Percentiles rank a stretch among this genome's conserved stretches.
Conservation (phyloP, 805 yeast species). For the Kodamaea kakaduensis region DNA sequence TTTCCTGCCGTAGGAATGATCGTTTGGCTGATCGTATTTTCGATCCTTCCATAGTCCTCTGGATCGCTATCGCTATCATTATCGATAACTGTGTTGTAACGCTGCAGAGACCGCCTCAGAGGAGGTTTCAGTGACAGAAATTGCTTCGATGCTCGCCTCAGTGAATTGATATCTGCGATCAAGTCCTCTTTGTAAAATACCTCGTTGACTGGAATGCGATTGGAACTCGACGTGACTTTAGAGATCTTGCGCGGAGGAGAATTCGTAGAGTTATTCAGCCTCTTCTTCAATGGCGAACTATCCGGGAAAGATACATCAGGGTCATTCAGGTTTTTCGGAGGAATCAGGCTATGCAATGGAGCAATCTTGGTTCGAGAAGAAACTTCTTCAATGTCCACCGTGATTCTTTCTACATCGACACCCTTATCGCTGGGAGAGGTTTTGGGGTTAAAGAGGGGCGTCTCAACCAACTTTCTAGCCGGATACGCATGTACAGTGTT, state of each 20-base stretch:
- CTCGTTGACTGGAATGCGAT: constrained; percentile 17
- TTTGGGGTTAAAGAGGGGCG: constrained; percentile 13
- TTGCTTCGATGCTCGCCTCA: constrained; percentile 1
- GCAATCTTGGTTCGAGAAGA: constrained; percentile 1
- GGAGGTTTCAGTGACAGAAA: constrained; percentile 1
- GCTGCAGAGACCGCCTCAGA: constrained; percentile 3
- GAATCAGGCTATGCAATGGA: neutral
- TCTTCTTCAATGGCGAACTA: constrained; percentile 19
- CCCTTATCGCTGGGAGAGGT: constrained; percentile 12
- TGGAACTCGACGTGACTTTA: constrained; percentile 20
- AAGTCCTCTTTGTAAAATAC: constrained; percentile 23
- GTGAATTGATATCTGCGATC: constrained; percentile 17
- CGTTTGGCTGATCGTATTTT: constrained; percentile 19
- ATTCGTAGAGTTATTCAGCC: constrained; percentile 4
- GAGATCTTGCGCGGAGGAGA: constrained; percentile 17
- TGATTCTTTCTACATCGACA: constrained; percentile 3
- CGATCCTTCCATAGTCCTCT: constrained; percentile 21
- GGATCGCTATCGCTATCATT: constrained; percentile 26
- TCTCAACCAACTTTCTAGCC: constrained; percentile 11
- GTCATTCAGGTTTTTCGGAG: neutral
- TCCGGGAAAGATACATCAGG: constrained; percentile 6
- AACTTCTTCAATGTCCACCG: constrained; percentile 4
- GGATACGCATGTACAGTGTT: constrained; percentile 15
- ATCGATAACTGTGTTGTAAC: constrained; percentile 16
- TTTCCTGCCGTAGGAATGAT: constrained; percentile 13